Evolutionary conservation across 345 rosid species (phyloP).

Genomic region (Anacardium occidentale): DNA sequence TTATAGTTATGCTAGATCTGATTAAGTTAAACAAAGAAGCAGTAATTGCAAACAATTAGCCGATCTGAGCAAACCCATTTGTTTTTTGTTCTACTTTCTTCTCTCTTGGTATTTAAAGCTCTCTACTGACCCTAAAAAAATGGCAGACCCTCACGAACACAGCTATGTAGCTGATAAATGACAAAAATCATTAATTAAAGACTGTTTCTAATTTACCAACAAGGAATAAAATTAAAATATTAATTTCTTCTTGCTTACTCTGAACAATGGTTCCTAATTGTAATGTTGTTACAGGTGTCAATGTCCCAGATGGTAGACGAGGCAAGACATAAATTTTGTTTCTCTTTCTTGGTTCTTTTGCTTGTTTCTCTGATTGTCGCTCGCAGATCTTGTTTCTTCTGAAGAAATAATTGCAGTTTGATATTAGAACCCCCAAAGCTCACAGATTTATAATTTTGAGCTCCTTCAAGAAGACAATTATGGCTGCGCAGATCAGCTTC

Average conservation of each 20-base stretch:
- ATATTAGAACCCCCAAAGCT: constrained; percentile 23
- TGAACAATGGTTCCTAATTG: constrained; percentile 28
- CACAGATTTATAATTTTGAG: constrained; percentile 35
- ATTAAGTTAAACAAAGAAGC: constrained; percentile 28
- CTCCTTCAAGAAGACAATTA: constrained; percentile 15
- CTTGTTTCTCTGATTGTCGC: constrained; percentile 14
- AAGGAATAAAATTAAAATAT: constrained; percentile 15
- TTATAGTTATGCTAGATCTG: constrained; percentile 13
- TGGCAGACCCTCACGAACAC: constrained; percentile 34
- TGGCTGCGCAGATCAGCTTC: constrained; percentile 28
- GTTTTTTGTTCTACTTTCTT: background rate
- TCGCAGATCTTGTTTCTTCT: constrained; percentile 31
- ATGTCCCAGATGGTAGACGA: constrained; percentile 28
- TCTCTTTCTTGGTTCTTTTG: background rate
- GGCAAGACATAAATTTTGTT: background rate
- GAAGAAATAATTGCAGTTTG: constrained; percentile 1
- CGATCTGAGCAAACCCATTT: constrained; percentile 30
- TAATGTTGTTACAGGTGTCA: constrained; percentile 54
- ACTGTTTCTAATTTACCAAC: constrained; percentile 46
- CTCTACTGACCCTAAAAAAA: constrained; percentile 34
- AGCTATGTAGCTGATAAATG: constrained; percentile 13
- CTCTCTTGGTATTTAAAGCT: constrained; percentile 27
- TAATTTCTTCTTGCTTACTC: constrained; percentile 29
- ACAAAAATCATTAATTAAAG: constrained; percentile 26
- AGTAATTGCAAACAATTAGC: constrained; percentile 24